phyloP scores from a whole-genome alignment of 179 eudicot genomes.

The Amaranthus tricolor region DNA sequence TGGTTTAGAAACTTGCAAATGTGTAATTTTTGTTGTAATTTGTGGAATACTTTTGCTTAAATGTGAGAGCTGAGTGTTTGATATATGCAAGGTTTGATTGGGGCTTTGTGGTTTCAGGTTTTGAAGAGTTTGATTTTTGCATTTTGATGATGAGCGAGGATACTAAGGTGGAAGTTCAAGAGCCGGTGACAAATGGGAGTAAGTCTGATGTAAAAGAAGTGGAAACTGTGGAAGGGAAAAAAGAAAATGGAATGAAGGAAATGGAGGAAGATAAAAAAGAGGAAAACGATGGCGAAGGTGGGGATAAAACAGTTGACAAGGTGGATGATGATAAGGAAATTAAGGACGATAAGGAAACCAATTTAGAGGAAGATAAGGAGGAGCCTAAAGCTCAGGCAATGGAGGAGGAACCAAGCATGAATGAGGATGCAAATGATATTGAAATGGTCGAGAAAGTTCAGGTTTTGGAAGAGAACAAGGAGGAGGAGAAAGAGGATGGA shows the following conservation, averaged over 20 bases:
- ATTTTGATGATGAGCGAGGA: slow-evolving; percentile 55
- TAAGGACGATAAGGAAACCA: slow-evolving; percentile 10
- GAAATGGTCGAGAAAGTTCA: slow-evolving; percentile 23
- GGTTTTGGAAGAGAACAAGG: slow-evolving; percentile 28
- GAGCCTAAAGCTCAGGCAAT: slow-evolving; percentile 30
- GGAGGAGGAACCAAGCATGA: slow-evolving; percentile 31
- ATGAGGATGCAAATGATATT: slow-evolving; percentile 17
- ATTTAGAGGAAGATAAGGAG: slow-evolving; percentile 25
- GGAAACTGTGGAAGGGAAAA: slow-evolving; percentile 29
- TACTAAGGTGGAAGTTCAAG: slow-evolving; percentile 31
- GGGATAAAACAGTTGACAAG: slow-evolving; percentile 1
- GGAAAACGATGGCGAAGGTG: slow-evolving; percentile 18
- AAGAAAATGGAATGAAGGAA: slow-evolving; percentile 36
- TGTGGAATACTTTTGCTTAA: background rate
- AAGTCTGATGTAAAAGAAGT: slow-evolving; percentile 28
- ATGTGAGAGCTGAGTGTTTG: background rate
- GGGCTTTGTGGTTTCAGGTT: background rate
- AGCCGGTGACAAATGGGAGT: slow-evolving; percentile 39
- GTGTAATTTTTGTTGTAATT: background rate
- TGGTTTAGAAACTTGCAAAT: too few species aligned
- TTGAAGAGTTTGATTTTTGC: background rate
- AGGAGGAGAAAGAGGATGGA: slow-evolving; percentile 17
- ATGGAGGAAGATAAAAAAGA: slow-evolving; percentile 35
- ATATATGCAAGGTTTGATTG: background rate
- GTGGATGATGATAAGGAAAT: slow-evolving; percentile 26